Evolutionary conservation across 148 eudicot genomes (phyloP).

Genomic region (Selenicereus undatus): DNA sequence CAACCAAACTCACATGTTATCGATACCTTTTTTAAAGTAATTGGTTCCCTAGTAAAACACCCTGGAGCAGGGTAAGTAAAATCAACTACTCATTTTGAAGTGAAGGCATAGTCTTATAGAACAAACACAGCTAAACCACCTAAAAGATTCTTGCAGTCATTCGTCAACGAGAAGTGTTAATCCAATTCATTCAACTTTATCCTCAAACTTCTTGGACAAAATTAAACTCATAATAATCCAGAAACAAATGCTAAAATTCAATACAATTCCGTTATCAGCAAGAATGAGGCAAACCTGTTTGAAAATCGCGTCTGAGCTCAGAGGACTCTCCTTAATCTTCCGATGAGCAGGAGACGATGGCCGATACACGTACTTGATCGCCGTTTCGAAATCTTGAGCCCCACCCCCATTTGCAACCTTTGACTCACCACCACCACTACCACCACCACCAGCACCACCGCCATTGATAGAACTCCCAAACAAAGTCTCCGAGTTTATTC

Average conservation of each 20-base stretch:
- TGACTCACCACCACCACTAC: constrained; percentile 17
- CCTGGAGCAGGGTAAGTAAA: background rate
- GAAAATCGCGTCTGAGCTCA: constrained; percentile 89
- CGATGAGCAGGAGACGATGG: constrained; percentile 83
- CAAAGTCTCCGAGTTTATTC: constrained; percentile 19
- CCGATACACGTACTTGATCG: constrained; percentile 43
- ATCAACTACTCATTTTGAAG: background rate
- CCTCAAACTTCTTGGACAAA: background rate
- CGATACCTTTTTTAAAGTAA: background rate
- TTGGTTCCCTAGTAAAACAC: background rate
- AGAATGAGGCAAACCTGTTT: constrained; percentile 50
- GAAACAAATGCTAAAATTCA: background rate
- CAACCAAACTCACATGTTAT: background rate
- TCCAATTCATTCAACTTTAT: background rate
- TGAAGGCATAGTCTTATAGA: background rate
- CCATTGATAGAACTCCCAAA: constrained; percentile 6
- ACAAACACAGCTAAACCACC: too few relatives aligned
- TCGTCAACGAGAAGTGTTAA: background rate
- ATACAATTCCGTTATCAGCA: background rate
- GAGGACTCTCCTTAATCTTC: constrained; percentile 78
- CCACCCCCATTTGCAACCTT: constrained; percentile 28
- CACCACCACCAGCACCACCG: background rate
- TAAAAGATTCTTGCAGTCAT: too few relatives aligned
- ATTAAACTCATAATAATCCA: background rate
- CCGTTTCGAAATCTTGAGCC: background rate